Evolutionary conservation across 225 moss, liverwort and hornwort genomes (phyloP), one percentile per base, ranked within the genome.

Genomic region (Pleurozium schreberi): DNA sequence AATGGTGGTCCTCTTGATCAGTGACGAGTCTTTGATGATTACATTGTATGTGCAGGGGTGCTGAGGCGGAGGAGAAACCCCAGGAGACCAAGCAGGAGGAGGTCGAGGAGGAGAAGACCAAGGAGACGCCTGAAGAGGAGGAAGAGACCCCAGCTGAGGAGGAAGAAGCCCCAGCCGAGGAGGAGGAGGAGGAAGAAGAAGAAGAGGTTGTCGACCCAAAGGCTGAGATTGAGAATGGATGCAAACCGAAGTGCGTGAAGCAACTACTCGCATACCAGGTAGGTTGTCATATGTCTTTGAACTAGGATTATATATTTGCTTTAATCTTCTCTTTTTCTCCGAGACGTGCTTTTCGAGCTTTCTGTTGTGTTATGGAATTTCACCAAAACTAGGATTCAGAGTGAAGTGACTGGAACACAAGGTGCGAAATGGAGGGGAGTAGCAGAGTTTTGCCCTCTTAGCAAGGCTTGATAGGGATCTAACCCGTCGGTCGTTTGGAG

Each of bases 181-280:
- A 90, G 21, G 93, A 81, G 34, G 95, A 95, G 25, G 88, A 89
- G 7, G 90, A 87, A 82, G 93, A 93, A 73, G 95, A 86, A 43
- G 93, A 92, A 82, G 95, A 95, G 89, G 25, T 63, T 43, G 95
- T 93, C 43, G 95, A 95, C 75, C 93, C 95, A 22, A 95, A 95
- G 91, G n/a, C 71, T 1, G 92, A 92, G 40, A 91, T 93, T 69
- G 95, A 95, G 89, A 52, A 68, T 14, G 86, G 62, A 74, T 95
- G 95, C 92, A 93, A 92, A 82, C 95, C 95, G 80, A 95, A 93
- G 91, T 95, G 95, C 83, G 95, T 93, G 88, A 93, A 92, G 90
- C 93, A 93, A 81, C 82, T 95, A 76, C 80, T 95, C 61, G 86
- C 91, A 55, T 92, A 92, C 86, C 91, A 93, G 93, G 95, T 93